A percentile compares a stretch with the other conserved stretches of the same genome.
phyloP scores from a whole-genome alignment of 2,329 filamentous ascomycete genomes.

The Pleurostoma richardsiae region DNA sequence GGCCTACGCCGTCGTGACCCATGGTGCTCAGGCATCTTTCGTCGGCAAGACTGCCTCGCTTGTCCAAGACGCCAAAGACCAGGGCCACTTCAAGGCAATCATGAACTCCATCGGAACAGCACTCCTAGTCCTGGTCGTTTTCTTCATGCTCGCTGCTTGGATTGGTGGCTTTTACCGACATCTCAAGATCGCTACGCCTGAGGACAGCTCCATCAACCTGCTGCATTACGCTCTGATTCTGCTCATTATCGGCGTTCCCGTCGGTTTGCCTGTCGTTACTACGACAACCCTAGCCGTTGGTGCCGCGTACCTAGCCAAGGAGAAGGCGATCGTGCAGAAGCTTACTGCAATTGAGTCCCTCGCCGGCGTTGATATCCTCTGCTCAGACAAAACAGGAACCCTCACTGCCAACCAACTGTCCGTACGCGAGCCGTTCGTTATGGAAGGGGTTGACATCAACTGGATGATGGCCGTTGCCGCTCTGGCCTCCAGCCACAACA shows the following conservation, averaged over 20 bases:
- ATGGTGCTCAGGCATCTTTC: constrained; percentile 67
- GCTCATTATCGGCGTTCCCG: constrained; percentile 73
- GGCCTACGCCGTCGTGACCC: constrained; percentile 63
- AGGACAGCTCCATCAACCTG: constrained; percentile 56
- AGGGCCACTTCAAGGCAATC: constrained; percentile 74
- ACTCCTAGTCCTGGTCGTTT: constrained; percentile 70
- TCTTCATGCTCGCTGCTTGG: constrained; percentile 71
- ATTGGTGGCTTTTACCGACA: constrained; percentile 76
- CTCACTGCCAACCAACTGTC: constrained; percentile 71
- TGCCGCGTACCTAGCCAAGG: constrained; percentile 70
- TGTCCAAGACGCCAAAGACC: constrained; percentile 70
- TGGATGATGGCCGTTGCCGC: constrained; percentile 82
- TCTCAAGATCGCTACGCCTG: constrained; percentile 55
- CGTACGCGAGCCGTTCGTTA: constrained; percentile 72
- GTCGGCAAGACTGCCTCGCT: constrained; percentile 71
- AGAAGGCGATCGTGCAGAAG: constrained; percentile 77
- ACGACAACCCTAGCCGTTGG: constrained; percentile 74
- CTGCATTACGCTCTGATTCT: constrained; percentile 66
- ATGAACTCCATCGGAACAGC: constrained; percentile 77
- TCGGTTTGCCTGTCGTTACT: constrained; percentile 75
- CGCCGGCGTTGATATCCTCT: constrained; percentile 71
- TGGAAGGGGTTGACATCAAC: constrained; percentile 72
- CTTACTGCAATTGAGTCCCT: constrained; percentile 73
- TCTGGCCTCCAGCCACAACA: constrained; percentile 72
- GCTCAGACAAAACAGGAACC: constrained; percentile 79